phyloP scores from a whole-genome alignment of 2,329 filamentous ascomycete genomes.

The Ophiostoma sp. region DNA sequence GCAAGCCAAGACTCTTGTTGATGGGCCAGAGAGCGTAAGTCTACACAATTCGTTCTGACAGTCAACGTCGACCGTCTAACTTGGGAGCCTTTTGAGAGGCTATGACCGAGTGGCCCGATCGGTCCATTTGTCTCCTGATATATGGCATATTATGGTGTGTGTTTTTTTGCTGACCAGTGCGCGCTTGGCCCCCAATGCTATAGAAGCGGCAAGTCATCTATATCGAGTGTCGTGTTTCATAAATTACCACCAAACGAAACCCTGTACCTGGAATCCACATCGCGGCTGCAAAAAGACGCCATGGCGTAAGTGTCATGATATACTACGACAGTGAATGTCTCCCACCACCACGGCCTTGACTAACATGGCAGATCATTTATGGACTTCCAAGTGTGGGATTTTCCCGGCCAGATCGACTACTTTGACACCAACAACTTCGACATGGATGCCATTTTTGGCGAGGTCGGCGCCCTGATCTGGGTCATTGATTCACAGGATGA shows the following conservation, averaged over 20 bases:
- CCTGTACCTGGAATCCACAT: slow-evolving; percentile 90
- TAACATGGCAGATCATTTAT: slow-evolving; percentile 64
- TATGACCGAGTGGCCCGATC: background rate
- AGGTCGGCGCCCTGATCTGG: slow-evolving; percentile 93
- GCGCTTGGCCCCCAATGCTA: background rate
- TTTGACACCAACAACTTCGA: slow-evolving; percentile 87
- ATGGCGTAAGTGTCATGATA: slow-evolving; percentile 56
- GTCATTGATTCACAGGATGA: slow-evolving; percentile 98
- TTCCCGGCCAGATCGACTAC: slow-evolving; percentile 85
- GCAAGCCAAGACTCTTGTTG: slow-evolving; percentile 78
- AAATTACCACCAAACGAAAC: slow-evolving; percentile 96
- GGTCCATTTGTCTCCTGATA: slow-evolving; percentile 3
- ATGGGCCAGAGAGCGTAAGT: slow-evolving; percentile 91
- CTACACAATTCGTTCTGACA: background rate
- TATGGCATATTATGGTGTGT: background rate
- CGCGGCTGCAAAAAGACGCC: slow-evolving; percentile 86
- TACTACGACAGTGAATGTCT: slow-evolving; percentile 37
- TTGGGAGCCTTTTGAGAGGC: background rate
- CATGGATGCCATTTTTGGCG: slow-evolving; percentile 87
- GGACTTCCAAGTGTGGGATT: slow-evolving; percentile 98
- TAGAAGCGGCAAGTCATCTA: slow-evolving; percentile 97
- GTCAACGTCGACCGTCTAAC: too few species aligned
- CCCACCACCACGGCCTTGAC: slow-evolving; percentile 34
- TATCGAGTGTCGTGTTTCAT: slow-evolving; percentile 98
- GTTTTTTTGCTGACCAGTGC: background rate